Evolutionary conservation across 371 early-diverging fungal species (phyloP), one percentile per base, ranked within the genome.

Genomic region (Haplosporangium sp.): DNA sequence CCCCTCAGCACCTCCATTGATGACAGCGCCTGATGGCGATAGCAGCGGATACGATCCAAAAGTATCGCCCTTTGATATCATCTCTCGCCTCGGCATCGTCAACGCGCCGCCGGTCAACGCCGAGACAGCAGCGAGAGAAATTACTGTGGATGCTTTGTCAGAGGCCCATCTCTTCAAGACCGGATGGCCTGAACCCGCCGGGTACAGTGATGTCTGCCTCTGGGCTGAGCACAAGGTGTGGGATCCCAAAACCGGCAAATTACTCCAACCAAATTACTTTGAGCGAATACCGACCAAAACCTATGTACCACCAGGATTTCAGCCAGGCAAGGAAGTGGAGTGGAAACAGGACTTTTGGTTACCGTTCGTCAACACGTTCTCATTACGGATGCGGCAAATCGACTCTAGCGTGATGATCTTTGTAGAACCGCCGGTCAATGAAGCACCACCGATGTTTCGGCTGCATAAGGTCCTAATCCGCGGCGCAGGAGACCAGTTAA

Each of bases 141-240:
- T 50, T 20, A 18, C 20, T 50, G 20, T 16, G 20, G 18, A 16
- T 18, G 20, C 50, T 6, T 6, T 20, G 2, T 18, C 20, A 0
- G 88, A 87, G 11, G 89, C 86, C 0, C 90, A 91, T 86, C 66
- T 87, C 5, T 73, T 82, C n/a, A 86, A 76, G 42, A 59, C 59
- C 0, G 58, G 54, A 0, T 79, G 80, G 80, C 80, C 73, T 1
- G 62, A 72, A 21, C 80, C 80, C 2, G 46, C 47, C 16, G 73
- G 80, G 1, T 79, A 79, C 38, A 79, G 85, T 13, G 56, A 61
- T 14, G 72, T 69, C 6, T 94, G 94, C 62, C 81, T 94, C 10
- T 95, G 95, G 94, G 89, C 84, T 14, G 82, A 87, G 36, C 91
- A 93, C 64, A 92, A 92, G 36, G 91, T 95, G 1, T 95, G 94